These are phyloP conservation scores for Penicillium sp. DNA, from an alignment of 2,329 filamentous ascomycete species.

Conservation along the genomic window DNA sequence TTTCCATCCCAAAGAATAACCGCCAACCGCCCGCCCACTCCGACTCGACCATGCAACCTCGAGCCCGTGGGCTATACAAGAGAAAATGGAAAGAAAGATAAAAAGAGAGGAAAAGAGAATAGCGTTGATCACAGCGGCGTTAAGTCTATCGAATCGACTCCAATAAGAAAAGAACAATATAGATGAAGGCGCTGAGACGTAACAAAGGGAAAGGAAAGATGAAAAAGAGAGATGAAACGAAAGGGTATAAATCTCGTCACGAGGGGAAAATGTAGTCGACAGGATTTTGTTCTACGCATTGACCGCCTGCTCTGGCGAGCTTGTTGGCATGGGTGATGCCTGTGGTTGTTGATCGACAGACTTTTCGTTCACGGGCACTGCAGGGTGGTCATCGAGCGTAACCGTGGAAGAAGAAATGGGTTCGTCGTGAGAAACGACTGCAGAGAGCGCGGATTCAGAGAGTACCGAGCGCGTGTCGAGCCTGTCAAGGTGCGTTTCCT, in stretches of 20 bases:
- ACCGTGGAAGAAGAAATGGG: constrained; percentile 4
- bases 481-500: constrained; percentile 28
- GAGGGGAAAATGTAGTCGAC: constrained; percentile 12
- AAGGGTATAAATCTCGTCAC: constrained; percentile 21
- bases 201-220: constrained; percentile 16
- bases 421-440: constrained; percentile 3
- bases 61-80: neutral
- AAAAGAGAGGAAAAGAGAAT: neutral
- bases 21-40: neutral
- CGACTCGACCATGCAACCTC: constrained; percentile 10
- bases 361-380: constrained; percentile 7
- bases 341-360: constrained; percentile 22
- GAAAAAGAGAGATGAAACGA: constrained; percentile 7
- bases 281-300: constrained; percentile 28
- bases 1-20: constrained; percentile 7
- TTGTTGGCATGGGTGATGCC: constrained; percentile 27
- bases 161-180: constrained; percentile 2
- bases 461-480: constrained; percentile 11
- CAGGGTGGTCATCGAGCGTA: constrained; percentile 15
- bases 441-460: constrained; percentile 18
- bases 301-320: constrained; percentile 33
- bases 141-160: constrained; percentile 8
- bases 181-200: constrained; percentile 14
- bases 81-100: neutral
- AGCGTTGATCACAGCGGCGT: neutral